Percentiles rank a stretch among this genome's conserved stretches.
These are phyloP conservation scores for Sapria himalayana DNA, from an alignment of 345 rosid species.

Conservation along the genomic window DNA sequence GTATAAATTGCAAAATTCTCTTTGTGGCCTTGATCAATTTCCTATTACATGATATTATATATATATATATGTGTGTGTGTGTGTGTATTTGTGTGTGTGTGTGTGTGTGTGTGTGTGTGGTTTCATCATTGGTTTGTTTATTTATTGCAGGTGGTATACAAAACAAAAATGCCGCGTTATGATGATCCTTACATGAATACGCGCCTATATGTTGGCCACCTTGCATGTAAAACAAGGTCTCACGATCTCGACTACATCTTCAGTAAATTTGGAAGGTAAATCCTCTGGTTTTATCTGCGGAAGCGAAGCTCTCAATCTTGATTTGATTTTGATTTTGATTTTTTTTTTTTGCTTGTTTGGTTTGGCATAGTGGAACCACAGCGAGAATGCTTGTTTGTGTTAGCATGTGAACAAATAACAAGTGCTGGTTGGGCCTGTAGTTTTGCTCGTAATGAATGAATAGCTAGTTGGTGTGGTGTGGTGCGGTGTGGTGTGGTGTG, in stretches of 20 bases:
- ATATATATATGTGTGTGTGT: too few relatives aligned
- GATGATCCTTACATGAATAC: slow-evolving; percentile 49
- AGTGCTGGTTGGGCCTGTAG: too few relatives aligned
- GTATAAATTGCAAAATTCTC: too few relatives aligned
- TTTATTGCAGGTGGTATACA: slow-evolving; percentile 13
- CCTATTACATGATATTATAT: too few relatives aligned
- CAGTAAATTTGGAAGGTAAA: slow-evolving; percentile 62
- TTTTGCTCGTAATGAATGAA: not conserved
- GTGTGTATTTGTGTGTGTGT: too few relatives aligned
- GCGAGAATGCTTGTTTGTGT: too few relatives aligned
- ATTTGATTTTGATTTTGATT: not conserved
- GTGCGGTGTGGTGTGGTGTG: not conserved
- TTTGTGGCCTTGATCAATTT: too few relatives aligned
- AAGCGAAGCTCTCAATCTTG: not conserved
- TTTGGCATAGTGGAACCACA: too few relatives aligned
- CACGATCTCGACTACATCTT: slow-evolving; percentile 57
- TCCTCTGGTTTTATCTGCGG: not conserved
- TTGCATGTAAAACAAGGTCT: slow-evolving; percentile 41
- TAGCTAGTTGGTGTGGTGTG: not conserved
- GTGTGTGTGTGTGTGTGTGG: too few relatives aligned
- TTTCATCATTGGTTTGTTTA: too few relatives aligned
- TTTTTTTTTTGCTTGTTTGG: not conserved
- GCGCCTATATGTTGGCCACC: slow-evolving; percentile 60
- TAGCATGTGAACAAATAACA: too few relatives aligned
- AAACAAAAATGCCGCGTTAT: slow-evolving; percentile 54